phyloP scores from a whole-genome alignment of 257 asterid genomes.

The Oldenlandia corymbosa region DNA sequence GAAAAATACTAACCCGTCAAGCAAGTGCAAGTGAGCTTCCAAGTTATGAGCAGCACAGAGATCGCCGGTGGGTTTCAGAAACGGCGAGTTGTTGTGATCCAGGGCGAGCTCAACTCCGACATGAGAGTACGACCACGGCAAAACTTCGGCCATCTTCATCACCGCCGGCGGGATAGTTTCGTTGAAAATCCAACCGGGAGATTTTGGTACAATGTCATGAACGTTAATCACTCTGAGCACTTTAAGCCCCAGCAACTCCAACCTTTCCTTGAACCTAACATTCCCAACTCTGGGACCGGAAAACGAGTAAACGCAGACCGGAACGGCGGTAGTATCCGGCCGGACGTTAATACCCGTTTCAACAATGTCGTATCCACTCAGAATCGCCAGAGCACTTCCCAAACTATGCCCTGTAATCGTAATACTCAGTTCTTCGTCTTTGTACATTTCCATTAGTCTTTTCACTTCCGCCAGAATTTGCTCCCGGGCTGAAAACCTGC shows the following conservation, averaged over 20 bases:
- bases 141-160: slow-evolving; percentile 22
- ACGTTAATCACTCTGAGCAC: slow-evolving; percentile 48
- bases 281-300: slow-evolving; percentile 60
- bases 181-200: slow-evolving; percentile 42
- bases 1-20: slow-evolving; percentile 53
- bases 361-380: slow-evolving; percentile 28
- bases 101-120: slow-evolving; percentile 46
- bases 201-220: slow-evolving; percentile 41
- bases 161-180: slow-evolving; percentile 26
- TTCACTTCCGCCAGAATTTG: slow-evolving; percentile 23
- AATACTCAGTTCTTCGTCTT: slow-evolving; percentile 24
- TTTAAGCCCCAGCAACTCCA: slow-evolving; percentile 35
- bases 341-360: slow-evolving; percentile 19
- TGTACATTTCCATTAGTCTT: slow-evolving; percentile 19
- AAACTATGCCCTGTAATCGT: slow-evolving; percentile 28
- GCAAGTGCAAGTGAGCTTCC: slow-evolving; percentile 51
- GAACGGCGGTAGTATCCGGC: slow-evolving; percentile 14
- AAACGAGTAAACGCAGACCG: slow-evolving; percentile 37
- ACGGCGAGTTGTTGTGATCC: slow-evolving; percentile 46
- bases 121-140: slow-evolving; percentile 54
- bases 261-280: slow-evolving; percentile 32
- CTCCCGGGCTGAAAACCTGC: slow-evolving; percentile 27
- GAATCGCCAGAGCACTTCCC: slow-evolving; percentile 24
- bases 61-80: slow-evolving; percentile 31
- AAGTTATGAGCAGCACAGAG: slow-evolving; percentile 37